Conservation (phyloP, 768 basidiomycete genomes). For the Kwoniella europaea region DNA sequence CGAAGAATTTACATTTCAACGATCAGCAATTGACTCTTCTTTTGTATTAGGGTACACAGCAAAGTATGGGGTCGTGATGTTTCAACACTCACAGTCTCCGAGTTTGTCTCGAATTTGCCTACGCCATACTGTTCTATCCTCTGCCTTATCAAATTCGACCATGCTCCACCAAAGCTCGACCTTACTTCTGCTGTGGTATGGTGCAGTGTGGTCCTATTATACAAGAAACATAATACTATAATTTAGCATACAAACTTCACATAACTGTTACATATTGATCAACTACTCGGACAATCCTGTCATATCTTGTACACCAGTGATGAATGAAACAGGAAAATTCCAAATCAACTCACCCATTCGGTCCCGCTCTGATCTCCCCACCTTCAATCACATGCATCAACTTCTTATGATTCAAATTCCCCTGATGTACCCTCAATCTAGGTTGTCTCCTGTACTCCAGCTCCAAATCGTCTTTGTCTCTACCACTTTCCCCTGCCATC, state of each 20-base stretch:
- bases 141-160: conserved; percentile 66
- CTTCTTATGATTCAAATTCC: conserved; percentile 92
- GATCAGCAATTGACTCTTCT: too few species aligned
- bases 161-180: conserved; percentile 89
- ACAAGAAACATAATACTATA: too few species aligned
- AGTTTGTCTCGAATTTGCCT: conserved; percentile 80
- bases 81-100: conserved; percentile 70
- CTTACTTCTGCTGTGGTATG: conserved; percentile 82
- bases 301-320: too few species aligned
- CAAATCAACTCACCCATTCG: conserved; percentile 67
- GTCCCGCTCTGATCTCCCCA: conserved; percentile 70
- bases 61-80: neutral
- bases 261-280: too few species aligned
- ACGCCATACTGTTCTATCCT: conserved; percentile 83
- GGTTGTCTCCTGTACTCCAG: conserved; percentile 32
- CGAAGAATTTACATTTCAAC: neutral
- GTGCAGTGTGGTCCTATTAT: conserved; percentile 62
- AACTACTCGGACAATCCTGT: too few species aligned
- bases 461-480: conserved; percentile 3
- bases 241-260: too few species aligned
- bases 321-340: too few species aligned
- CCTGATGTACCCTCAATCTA: conserved; percentile 72
- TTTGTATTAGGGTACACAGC: neutral
- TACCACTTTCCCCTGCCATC: neutral
- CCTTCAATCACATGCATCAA: conserved; percentile 90